phyloP scores from a whole-genome alignment of 2,329 filamentous ascomycete genomes.

The Plectosphaerella cucumerina region DNA sequence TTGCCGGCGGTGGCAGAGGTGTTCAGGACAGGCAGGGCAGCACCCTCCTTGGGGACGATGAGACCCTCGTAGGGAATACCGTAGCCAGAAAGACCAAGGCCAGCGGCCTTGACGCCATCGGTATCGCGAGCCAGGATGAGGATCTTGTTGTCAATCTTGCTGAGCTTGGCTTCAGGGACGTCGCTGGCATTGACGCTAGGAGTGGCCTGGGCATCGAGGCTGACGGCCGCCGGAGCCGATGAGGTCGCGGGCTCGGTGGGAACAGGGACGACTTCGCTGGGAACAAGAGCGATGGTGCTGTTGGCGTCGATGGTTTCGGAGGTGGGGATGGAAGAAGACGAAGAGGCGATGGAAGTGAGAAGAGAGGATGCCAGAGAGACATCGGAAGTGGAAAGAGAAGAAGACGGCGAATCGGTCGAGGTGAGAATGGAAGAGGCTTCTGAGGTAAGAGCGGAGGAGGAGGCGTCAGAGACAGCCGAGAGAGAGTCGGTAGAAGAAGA shows the following conservation, averaged over 20 bases:
- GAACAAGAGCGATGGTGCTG: neutral
- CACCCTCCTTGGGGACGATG: conserved; percentile 48
- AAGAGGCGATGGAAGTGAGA: neutral
- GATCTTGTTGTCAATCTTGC: conserved; percentile 21
- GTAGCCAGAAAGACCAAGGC: conserved; percentile 54
- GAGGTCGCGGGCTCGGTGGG: neutral
- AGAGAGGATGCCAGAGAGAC: neutral
- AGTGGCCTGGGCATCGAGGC: neutral
- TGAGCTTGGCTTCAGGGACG: neutral
- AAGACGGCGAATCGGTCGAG: neutral
- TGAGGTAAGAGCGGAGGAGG: neutral
- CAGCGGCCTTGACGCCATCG: conserved; percentile 37
- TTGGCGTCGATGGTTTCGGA: neutral
- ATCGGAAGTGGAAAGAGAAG: neutral
- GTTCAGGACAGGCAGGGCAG: conserved; percentile 47
- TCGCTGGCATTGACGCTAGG: too few species aligned
- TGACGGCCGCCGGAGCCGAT: neutral
- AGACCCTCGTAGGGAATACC: conserved; percentile 55
- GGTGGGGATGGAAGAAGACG: neutral
- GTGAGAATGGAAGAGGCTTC: neutral
- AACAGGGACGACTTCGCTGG: neutral
- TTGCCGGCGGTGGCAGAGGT: conserved; percentile 44
- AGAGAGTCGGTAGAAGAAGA: too few species aligned
- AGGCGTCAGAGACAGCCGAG: too few species aligned
- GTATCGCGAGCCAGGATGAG: conserved; percentile 52